Evolutionary conservation across 225 moss, liverwort and hornwort species (phyloP).

Genomic region (Takakia lepidozioides): DNA sequence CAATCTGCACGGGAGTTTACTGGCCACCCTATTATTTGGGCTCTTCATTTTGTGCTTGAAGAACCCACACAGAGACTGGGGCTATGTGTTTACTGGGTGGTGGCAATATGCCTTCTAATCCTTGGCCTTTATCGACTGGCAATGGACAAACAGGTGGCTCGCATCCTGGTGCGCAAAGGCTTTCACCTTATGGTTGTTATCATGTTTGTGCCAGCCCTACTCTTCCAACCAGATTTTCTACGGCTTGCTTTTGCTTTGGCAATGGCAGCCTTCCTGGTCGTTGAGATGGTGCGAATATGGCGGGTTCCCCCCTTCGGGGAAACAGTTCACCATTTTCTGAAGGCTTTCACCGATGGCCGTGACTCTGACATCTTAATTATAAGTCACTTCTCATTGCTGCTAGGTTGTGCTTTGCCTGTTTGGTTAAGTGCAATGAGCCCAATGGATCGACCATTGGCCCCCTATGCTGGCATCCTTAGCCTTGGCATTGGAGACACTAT

Average conservation of each 20-base stretch:
- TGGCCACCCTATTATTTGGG: conserved; percentile 40
- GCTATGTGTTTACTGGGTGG: conserved; percentile 38
- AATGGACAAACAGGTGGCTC: conserved; percentile 42
- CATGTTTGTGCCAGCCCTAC: conserved; percentile 89
- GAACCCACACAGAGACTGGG: conserved; percentile 43
- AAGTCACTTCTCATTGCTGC: conserved; percentile 88
- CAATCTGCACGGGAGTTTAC: conserved; percentile 23
- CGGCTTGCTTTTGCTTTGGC: conserved; percentile 81
- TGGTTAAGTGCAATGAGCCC: conserved; percentile 64
- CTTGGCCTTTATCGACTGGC: conserved; percentile 30
- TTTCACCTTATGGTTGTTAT: conserved; percentile 82
- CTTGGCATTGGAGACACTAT: conserved; percentile 86
- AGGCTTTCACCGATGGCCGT: conserved; percentile 68
- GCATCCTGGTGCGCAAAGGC: conserved; percentile 72
- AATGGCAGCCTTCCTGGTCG: conserved; percentile 60
- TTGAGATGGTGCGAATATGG: conserved; percentile 77
- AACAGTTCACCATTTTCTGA: conserved; percentile 53
- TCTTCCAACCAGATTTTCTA: conserved; percentile 61
- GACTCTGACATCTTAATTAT: conserved; percentile 80
- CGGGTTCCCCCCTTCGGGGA: conserved; percentile 66
- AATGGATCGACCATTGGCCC: conserved; percentile 55
- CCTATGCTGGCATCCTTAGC: conserved; percentile 85
- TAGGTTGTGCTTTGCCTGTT: conserved; percentile 93
- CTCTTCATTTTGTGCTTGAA: conserved; percentile 32
- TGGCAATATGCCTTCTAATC: conserved; percentile 26